Evolutionary conservation across 2,329 filamentous ascomycete genomes (phyloP), one percentile per base, ranked within the genome.

Genomic region (Arthrobotrys iridis): DNA sequence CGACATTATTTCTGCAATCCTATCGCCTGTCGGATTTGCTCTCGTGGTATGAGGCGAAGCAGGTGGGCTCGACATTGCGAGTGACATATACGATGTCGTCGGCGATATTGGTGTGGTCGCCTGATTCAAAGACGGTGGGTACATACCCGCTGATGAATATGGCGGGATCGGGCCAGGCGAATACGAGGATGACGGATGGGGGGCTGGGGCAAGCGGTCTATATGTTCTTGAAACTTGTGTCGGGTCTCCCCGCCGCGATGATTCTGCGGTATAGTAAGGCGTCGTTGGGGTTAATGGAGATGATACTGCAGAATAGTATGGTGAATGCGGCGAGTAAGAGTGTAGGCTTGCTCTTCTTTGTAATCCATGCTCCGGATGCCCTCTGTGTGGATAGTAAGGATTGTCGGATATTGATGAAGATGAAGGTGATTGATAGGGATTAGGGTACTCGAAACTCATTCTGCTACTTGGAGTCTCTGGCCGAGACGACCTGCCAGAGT

Each of bases 1-100:
- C 3, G 71, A 75, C 71, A 75, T 75, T 13, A 75, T 75, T 52
- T 75, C 71, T 10, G 71, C 45, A 24, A 75, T 75, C 40, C 71
- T 58, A 50, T 64, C 71, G 13, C 50, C 50, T 2, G 40, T 43
- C 3, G 63, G 71, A 7, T 45, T 63, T 22, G 46, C 46, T 20
- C 63, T 35, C 10, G 71, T 28, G 26, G 57, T 57, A 28, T 68
- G 71, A 5, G 71, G 71, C 8, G 71, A 75, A 5, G 41, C 55
- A 10, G 71, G 71, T 11, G 71, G 71, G 15, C 63, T 75, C 13
- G 70, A 62, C 62, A 75, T 75, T 26, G 71, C 57, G 20, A 75
- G 41, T n/a, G 71, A 75, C 71, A 75, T 75, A 18, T 75, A 75
- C 7, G 71, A 75, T 11, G 71, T 63, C 26, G 71, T 75, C 28